These are phyloP conservation scores for Saccharomycodes ludwigii DNA, from an alignment of 805 yeast genomes.

Conservation along the genomic window DNA sequence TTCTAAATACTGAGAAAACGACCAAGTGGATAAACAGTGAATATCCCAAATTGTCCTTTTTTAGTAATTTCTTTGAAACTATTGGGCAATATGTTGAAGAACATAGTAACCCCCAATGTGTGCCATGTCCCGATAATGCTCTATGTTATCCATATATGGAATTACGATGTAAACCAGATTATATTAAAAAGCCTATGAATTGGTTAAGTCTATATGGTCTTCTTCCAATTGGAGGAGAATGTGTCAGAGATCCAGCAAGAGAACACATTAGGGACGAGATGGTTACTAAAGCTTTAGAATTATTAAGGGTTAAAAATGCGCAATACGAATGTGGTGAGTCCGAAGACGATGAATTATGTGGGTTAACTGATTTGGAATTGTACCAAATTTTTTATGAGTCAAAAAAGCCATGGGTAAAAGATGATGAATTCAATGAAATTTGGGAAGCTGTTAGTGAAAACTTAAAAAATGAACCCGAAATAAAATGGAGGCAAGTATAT, in stretches of 20 bases:
- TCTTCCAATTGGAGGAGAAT: slow-evolving; percentile 49
- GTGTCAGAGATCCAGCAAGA: slow-evolving; percentile 64
- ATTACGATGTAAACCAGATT: slow-evolving; percentile 60
- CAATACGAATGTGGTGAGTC: slow-evolving; percentile 44
- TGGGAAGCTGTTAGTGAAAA: slow-evolving; percentile 57
- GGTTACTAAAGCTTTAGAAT: slow-evolving; percentile 50
- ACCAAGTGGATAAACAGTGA: background rate
- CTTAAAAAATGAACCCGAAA: slow-evolving; percentile 53
- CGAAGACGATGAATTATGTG: slow-evolving; percentile 35
- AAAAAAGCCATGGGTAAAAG: slow-evolving; percentile 25
- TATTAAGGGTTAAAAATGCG: slow-evolving; percentile 60
- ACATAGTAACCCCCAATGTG: slow-evolving; percentile 57
- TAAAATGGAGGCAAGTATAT: slow-evolving; percentile 67
- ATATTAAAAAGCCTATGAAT: slow-evolving; percentile 37
- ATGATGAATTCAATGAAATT: slow-evolving; percentile 59
- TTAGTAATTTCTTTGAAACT: slow-evolving; percentile 4
- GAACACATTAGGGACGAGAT: slow-evolving; percentile 56
- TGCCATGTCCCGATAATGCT: slow-evolving; percentile 73
- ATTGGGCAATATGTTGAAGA: no score
- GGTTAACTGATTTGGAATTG: slow-evolving; percentile 36
- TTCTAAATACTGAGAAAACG: background rate
- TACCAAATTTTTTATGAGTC: slow-evolving; percentile 36
- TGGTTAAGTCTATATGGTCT: slow-evolving; percentile 31
- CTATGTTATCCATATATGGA: slow-evolving; percentile 50
- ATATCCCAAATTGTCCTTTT: background rate